Percentiles rank a stretch among this genome's conserved stretches.
Evolutionary conservation across 805 yeast genomes (phyloP).

Genomic region (Lachancea nothofagi): DNA sequence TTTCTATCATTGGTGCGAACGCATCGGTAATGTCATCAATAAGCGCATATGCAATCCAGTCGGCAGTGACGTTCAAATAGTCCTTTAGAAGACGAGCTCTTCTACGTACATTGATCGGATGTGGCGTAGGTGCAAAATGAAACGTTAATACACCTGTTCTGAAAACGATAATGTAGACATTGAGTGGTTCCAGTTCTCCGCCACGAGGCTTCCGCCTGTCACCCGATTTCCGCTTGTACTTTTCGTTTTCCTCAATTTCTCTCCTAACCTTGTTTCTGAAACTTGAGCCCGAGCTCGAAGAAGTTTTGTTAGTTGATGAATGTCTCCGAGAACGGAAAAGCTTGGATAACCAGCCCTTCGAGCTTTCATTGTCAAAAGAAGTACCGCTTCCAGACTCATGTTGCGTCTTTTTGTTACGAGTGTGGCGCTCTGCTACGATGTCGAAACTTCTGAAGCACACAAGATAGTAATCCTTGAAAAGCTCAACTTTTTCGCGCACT

Average conservation of each 20-base stretch:
- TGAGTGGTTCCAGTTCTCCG: constrained; percentile 75
- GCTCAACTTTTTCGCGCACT: constrained; percentile 90
- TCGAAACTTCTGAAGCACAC: constrained; percentile 85
- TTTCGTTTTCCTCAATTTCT: constrained; percentile 34
- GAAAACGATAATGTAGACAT: constrained; percentile 90
- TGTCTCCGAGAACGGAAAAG: constrained; percentile 18
- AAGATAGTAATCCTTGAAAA: constrained; percentile 84
- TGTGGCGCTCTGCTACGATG: constrained; percentile 67
- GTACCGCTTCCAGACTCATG: constrained; percentile 7
- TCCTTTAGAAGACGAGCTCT: constrained; percentile 84
- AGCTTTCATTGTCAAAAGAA: constrained; percentile 2
- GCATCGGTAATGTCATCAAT: constrained; percentile 97
- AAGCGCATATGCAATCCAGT: constrained; percentile 95
- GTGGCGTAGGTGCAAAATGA: constrained; percentile 93
- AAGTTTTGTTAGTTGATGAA: constrained; percentile 19
- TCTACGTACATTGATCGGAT: constrained; percentile 91
- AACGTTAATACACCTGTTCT: constrained; percentile 86
- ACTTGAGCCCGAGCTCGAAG: constrained; percentile 17
- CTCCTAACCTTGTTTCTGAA: constrained; percentile 26
- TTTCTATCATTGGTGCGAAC: constrained; percentile 92
- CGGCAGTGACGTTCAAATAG: constrained; percentile 83
- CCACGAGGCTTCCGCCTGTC: constrained; percentile 40
- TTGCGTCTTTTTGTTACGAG: constrained; percentile 43
- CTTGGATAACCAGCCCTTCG: constrained; percentile 15
- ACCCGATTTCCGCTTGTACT: constrained; percentile 40